Base-by-base conservation (phyloP, 2,329 filamentous ascomycete genomes). In the Aspergillus sp. region DNA sequence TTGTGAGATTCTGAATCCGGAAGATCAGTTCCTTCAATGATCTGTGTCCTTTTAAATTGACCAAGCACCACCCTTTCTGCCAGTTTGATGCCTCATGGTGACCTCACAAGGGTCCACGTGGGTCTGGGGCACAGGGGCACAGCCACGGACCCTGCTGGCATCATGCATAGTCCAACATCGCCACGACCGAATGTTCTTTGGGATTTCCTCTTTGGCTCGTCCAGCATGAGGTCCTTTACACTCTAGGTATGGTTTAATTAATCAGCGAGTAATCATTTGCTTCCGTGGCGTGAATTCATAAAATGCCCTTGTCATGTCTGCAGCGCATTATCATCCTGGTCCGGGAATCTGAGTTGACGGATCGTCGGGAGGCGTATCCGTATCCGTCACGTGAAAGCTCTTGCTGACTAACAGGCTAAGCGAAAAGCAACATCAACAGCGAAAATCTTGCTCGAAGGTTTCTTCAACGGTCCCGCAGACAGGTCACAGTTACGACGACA, bases 81-180 rank as follows among this genome's bases (percentile, higher is more conserved):
- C 11, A 41, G 8, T 15, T 5, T 41, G 11, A 28, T 41, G 34
- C 34, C 31, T 54, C 38, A 45, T 54, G 11, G 25, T 43, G 34
- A 54, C 34, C 45, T 54, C 52, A 54, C 52, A 54, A 43, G 52
- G 52, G 23, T 54, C 52, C 41, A 46, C 19, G 41, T 34, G 52
- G 34, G 23, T 25, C 19, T 7, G 31, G 34, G 41, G 19, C 19
- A 51, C 22, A 28, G 13, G 19, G 17, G 17, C 52, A 46, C n/a
- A 22, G 34, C 52, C 25, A 43, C 51, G 25, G 22, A 49, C 25
- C 30, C 23, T 47, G 30, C 45, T 4, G 19, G 38, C 38, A 43
- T 49, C 7, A n/a, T 19, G 19, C 19, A 19, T 47, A 9, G 34
- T 3, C 31, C 31, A 38, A 41, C 34, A 41, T 15, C 13, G 34